Evolutionary conservation across 139 green algal genomes (phyloP), one percentile per base, ranked within the genome.

Genomic region (Coelastrella sp.): DNA sequence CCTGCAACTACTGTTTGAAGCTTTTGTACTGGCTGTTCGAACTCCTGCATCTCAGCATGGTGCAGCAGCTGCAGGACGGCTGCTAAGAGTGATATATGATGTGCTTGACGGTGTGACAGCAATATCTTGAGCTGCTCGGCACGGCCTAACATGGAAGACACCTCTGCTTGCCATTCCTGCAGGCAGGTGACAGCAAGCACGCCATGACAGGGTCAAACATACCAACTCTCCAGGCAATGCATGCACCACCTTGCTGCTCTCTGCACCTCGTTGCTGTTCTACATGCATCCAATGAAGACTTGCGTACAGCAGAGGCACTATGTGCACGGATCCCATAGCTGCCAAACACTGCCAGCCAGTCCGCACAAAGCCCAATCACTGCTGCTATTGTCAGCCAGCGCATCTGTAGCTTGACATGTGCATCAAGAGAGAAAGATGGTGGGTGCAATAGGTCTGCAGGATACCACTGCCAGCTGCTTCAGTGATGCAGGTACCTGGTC

Each of bases 101-200:
- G 72, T 7, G 72, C 72, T 37, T 80, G 72, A 8, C 72, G 35
- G 34, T 80, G 72, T 45, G 45, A 27, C 30, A 80, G 48, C 72
- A 80, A 40, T 21, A 80, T 34, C 19, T 80, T 80, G 11, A 80
- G 72, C 72, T 80, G 72, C 48, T 80, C 48, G 37, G 72, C 45
- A 8, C 72, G 51, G 17, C 27, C 48, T 53, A 82, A 27, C 75
- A 82, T 82, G 8, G 51, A 23, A 38, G 75, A 45, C 13, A 63
- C 75, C 11, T 82, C 75, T 4, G 19, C 5, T 40, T 53, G 75
- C 75, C 75, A 82, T 2, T 71, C 75, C 75, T 82, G 51, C 34
- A 68, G n/a, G 9, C 30, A 35, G 41, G 27, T 21, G n/a, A 34
- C 45, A 35, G 9, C n/a, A 27, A 15, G 0, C 5, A 34, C 25